Evolutionary conservation across 495 filamentous ascomycete genomes (phyloP), one percentile per base, ranked within the genome.

Genomic region (Jackrogersella minutella): DNA sequence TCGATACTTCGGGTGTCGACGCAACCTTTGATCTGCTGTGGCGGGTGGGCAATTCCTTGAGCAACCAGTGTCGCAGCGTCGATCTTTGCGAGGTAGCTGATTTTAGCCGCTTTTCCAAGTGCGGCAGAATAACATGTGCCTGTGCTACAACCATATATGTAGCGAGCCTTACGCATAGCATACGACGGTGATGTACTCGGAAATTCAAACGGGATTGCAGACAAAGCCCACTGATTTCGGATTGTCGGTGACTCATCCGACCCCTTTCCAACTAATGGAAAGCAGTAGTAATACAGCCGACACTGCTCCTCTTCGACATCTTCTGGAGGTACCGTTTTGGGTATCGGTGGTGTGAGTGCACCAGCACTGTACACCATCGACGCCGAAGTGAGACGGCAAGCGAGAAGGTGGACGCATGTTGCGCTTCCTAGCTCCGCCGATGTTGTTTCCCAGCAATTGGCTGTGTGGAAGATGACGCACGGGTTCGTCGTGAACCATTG

Each of bases 401-500:
- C 81, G 0, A 91, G 78, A 71, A 90, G 79, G 54, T 88, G 85
- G 9, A 90, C 83, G 5, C 77, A 75, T 22, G 68, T 75, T 50
- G 64, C 70, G 22, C 52, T 36, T 1, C 77, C 71, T 11, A 21
- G 24, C 30, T 34, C 4, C 19, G 17, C 51, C 17, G 55, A 34
- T 1, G 10, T 39, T 7, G 54, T 68, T 41, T 88, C 84, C 88
- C 88, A 91, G 30, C 84, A 84, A 55, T 88, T 90, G 4, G 86
- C 88, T 3, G 86, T 88, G 64, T 90, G 88, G 60, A 89, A 89
- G 54, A 90, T 87, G 62, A 85, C 82, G 72, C 86, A 89, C 6
- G 84, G 76, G 30, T 80, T 79, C 2, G 86, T 89, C 74, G 88
- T 81, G 66, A 87, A 89, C 87, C 88, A 91, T 9, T 76, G 77